Evolutionary conservation across 2,329 filamentous ascomycete species (phyloP), one percentile per base, ranked within the genome.

Genomic region (Ascocoryne sarcoides): DNA sequence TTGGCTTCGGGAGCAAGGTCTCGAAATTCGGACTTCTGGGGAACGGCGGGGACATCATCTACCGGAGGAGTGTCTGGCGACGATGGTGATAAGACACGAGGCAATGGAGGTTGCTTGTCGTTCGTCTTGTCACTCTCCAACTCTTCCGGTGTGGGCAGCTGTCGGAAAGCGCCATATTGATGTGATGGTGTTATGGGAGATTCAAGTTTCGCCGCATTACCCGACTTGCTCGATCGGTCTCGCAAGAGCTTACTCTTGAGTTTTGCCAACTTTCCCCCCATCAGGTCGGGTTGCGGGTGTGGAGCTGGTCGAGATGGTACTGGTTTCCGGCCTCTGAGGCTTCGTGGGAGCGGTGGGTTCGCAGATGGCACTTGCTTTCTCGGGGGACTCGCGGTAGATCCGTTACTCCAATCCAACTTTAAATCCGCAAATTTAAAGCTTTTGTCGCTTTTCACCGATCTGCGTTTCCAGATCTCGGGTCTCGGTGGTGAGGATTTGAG

Each of bases 211-310:
- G 12, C 23, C 7, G 23, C 12, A 12, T 7, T 26, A 12, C 23
- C 12, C 23, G 23, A 26, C 23, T 26, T 26, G 23, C 12, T 12
- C 23, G 35, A 33, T 35, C 34, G 36, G 33, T 43, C 50, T 40
- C 31, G 35, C 39, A 52, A 46, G 37, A 48, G 49, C 47, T 51
- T 55, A 15, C 48, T 49, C 45, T 47, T 56, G 39, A 58, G 43
- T 41, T 55, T 58, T 20, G 55, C 48, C 32, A 55, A 30, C 39
- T 54, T 57, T 42, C 46, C 50, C 38, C 55, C 55, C 54, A 59
- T 58, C 31, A 51, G 49, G 34, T 51, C 49, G 39, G 51, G 50
- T 44, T 54, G 49, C 38, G 52, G 48, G n/a, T n/a, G n/a, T 30
- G 54, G 56, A 32, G 52, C 53, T 33, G 52, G 47, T 21, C 53